Conservation (phyloP, 169 alveolate genomes). For the Plasmodium fragile region DNA sequence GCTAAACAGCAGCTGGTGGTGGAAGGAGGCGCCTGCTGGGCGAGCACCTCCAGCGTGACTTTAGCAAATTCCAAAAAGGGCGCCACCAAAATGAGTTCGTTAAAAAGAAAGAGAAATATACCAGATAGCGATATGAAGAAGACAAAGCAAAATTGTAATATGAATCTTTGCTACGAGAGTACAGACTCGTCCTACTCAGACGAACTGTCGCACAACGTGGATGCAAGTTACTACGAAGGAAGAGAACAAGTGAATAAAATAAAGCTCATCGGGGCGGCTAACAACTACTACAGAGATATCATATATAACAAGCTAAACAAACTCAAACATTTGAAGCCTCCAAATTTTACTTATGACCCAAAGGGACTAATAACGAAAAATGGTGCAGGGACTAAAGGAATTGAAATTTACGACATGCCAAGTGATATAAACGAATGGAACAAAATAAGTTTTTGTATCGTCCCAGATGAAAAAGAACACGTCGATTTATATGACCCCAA, state of each 20-base stretch:
- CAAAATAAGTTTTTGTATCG: slow-evolving; percentile 83
- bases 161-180: slow-evolving; percentile 19
- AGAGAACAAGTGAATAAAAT: slow-evolving; percentile 63
- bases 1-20: slow-evolving; percentile 13
- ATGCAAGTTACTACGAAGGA: slow-evolving; percentile 73
- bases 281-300: slow-evolving; percentile 59
- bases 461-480: slow-evolving; percentile 80
- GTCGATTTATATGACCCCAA: slow-evolving; percentile 77
- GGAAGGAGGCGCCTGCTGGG: not conserved
- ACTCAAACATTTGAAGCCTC: slow-evolving; percentile 77
- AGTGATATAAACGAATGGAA: slow-evolving; percentile 84
- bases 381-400: slow-evolving; percentile 89
- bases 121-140: not conserved
- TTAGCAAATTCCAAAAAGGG: not conserved
- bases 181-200: slow-evolving; percentile 59
- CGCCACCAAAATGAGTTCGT: not conserved
- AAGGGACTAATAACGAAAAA: slow-evolving; percentile 82
- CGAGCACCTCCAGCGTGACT: not conserved
- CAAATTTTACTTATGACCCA: slow-evolving; percentile 82
- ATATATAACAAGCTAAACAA: slow-evolving; percentile 49
- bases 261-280: slow-evolving; percentile 61
- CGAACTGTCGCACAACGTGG: slow-evolving; percentile 52
- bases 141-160: not conserved
- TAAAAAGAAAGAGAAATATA: slow-evolving; percentile 27
- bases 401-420: slow-evolving; percentile 84